A percentile compares a stretch with the other conserved stretches of the same genome.
Conservation (phyloP, 441 rosid genomes). For the Populus hybrid region DNA sequence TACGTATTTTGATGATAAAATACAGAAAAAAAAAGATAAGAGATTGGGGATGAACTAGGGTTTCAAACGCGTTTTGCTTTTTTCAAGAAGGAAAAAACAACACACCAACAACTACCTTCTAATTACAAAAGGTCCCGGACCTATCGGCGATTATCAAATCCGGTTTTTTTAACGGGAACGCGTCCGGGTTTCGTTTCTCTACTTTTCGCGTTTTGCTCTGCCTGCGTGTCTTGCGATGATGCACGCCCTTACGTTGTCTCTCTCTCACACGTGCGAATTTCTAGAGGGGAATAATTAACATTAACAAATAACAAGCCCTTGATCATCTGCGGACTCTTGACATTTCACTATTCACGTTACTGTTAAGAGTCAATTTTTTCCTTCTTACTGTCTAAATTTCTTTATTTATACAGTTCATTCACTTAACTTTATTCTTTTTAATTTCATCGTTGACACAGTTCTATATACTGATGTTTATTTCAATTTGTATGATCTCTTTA, state of each 20-base stretch:
- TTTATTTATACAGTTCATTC: neutral
- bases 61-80: neutral
- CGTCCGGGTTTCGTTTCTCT: conserved; percentile 75
- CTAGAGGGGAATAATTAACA: neutral
- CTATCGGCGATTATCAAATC: conserved; percentile 69
- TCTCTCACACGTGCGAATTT: neutral
- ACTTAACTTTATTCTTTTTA: neutral
- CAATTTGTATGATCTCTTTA: neutral
- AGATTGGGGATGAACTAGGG: neutral
- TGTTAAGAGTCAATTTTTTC: neutral
- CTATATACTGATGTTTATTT: neutral
- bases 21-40: too few species aligned
- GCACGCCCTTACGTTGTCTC: conserved; percentile 26
- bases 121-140: conserved; percentile 59
- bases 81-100: conserved; percentile 7
- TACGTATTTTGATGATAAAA: neutral
- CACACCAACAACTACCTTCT: conserved; percentile 1
- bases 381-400: neutral
- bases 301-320: neutral
- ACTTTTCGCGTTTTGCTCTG: neutral
- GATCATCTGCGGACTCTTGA: neutral
- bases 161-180: conserved; percentile 38
- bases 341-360: neutral
- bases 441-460: neutral
- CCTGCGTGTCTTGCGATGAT: conserved; percentile 23